Percentiles rank a stretch among this genome's conserved stretches.
Conservation (phyloP, 2,329 filamentous ascomycete genomes). For the Claviceps sp. region DNA sequence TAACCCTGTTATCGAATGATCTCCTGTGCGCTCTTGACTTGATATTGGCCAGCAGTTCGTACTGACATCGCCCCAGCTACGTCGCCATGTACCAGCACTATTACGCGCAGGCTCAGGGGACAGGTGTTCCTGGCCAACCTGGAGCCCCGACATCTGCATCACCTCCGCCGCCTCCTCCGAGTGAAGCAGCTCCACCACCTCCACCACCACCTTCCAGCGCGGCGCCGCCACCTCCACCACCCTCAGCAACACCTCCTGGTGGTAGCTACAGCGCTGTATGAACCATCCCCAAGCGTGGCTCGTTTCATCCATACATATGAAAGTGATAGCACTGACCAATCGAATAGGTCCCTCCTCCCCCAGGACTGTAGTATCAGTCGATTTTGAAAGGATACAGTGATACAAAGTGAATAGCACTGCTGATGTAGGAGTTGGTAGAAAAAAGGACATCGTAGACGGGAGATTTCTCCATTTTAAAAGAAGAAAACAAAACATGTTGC, state of each 20-base stretch:
- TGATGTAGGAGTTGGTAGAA: constrained; percentile 2
- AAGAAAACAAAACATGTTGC: not conserved
- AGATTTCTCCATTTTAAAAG: not conserved
- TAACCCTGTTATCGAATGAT: not conserved
- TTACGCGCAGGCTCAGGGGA: constrained; percentile 32
- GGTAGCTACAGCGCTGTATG: constrained; percentile 52
- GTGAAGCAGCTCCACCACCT: constrained; percentile 49
- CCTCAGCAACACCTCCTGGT: constrained; percentile 37
- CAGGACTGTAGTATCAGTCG: constrained; percentile 29
- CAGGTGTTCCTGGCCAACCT: constrained; percentile 27
- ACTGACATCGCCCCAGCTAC: constrained; percentile 28
- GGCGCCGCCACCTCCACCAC: constrained; percentile 37
- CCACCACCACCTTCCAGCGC: constrained; percentile 26
- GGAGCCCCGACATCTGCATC: constrained; percentile 33
- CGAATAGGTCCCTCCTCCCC: constrained; percentile 39
- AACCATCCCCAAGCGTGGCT: constrained; percentile 6
- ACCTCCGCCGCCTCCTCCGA: constrained; percentile 46
- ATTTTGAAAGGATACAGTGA: constrained; percentile 2
- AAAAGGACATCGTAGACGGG: not conserved
- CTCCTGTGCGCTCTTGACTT: not conserved
- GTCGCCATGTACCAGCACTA: constrained; percentile 65
- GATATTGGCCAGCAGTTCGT: constrained; percentile 5
- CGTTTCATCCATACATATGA: not conserved
- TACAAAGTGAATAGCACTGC: constrained; percentile 1
- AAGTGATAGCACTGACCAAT: not conserved